Base-by-base conservation (phyloP, 305 asterid species). In the Nicotiana rustica region DNA sequence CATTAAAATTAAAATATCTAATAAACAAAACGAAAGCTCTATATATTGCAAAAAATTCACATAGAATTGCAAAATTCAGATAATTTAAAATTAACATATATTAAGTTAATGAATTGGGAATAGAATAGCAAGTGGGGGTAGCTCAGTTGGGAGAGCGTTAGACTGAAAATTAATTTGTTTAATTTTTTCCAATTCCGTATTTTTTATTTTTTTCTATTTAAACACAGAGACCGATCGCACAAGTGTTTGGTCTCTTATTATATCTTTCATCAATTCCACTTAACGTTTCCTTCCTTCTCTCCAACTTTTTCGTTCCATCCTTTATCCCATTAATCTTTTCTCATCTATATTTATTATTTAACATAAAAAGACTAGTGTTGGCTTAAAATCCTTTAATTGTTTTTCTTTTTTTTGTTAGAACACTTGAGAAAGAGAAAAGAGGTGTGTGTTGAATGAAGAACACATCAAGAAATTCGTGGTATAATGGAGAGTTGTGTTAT, bases 141-240 rank as follows among this genome's bases (percentile, higher is more conserved):
- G 97, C 94, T 93, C 96, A 94, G 93, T 95, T 93, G 95, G 96
- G 97, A 93, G 97, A 93, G 96, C 96, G 96, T 90, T 97, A 92
- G 94, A 93, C 91, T 91, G 94, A 92, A 93, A 94, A 95, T 91
- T 95, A 64, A 5, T 36, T 36, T 1, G 5, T 36, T 5, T 36
- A 4, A 36, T 36, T 35, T 35, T 35, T 38, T 38, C 44, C 7
- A 38, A 38, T 2, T 38, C 44, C 2, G 0, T 38, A 6, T 0
- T 38, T 36, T 5, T 38, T 7, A 25, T 25, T 6, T 38, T 38
- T 38, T 38, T 38, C 44, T 38, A 38, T 38, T 38, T 55, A 55
- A 55, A 55, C 17, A 55, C 60, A 55, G 18, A 14, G 60, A 55
- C 60, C 7, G 18, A 56, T 56, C 18, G 61, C 61, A 56, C 61